Evolutionary conservation across 2,329 filamentous ascomycete genomes (phyloP).

Genomic region (Penicillium fuscoglaucum): DNA sequence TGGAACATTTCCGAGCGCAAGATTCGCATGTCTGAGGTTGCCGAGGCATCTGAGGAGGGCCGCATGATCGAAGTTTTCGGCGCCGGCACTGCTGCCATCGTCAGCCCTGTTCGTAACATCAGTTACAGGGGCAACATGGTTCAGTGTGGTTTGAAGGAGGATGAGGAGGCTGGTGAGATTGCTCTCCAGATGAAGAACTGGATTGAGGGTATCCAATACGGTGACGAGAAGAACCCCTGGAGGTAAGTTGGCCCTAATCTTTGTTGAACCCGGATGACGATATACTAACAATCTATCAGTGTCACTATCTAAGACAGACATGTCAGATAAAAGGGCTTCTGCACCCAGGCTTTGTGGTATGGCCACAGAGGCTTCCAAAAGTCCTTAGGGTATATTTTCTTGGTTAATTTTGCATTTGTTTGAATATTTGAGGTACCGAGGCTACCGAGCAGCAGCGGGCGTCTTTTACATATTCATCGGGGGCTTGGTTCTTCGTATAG

Average conservation of each 20-base stretch:
- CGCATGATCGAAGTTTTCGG: constrained; percentile 91
- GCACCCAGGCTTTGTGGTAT: background rate
- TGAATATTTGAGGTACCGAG: background rate
- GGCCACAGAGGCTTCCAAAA: background rate
- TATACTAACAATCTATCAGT: constrained; percentile 3
- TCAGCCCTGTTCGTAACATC: constrained; percentile 85
- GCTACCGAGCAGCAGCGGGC: background rate
- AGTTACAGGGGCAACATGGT: constrained; percentile 82
- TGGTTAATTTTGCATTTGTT: constrained; percentile 4
- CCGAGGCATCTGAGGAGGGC: constrained; percentile 78
- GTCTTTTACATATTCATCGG: constrained; percentile 7
- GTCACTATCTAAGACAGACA: constrained; percentile 22
- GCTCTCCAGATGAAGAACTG: constrained; percentile 88
- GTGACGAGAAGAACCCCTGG: constrained; percentile 89
- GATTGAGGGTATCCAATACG: constrained; percentile 95
- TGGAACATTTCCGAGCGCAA: constrained; percentile 89
- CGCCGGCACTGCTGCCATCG: constrained; percentile 88
- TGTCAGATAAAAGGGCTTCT: background rate
- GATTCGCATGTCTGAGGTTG: constrained; percentile 84
- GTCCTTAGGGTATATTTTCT: background rate
- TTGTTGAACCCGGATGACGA: background rate
- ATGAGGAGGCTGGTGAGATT: constrained; percentile 84
- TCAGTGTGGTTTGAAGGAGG: constrained; percentile 76
- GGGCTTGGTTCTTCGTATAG: background rate
- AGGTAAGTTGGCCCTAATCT: constrained; percentile 57